Evolutionary conservation across 192 early-diverging fungal genomes (phyloP), one percentile per base, ranked within the genome.

Genomic region (Diversispora eburnea): DNA sequence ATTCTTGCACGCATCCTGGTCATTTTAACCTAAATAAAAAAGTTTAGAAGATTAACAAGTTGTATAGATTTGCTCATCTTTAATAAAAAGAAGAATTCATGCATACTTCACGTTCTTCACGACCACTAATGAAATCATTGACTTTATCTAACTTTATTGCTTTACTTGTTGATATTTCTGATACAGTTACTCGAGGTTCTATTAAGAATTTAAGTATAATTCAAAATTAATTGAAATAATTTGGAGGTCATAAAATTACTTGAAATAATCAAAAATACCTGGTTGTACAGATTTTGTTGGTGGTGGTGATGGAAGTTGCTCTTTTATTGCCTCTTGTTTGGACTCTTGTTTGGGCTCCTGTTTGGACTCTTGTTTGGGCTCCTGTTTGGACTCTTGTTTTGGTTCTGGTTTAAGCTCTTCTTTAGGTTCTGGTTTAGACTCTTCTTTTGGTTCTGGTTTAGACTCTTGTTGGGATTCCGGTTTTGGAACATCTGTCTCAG

Each of bases 1-100:
- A 99, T 99, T 66, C 90, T 89, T 79, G 90, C 80, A 45, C 97
- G 92, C 97, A 99, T 99, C 72, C 96, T 91, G 86, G 88, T 95
- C 97, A 99, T 99, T 84, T 97, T 97, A 57, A 95, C 90, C 75
- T 81, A 73, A 54, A 25, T 2, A 54, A 52, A 20, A 47, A 46
- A 46, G 7, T 66, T 42, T 15, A 3, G 6, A 66, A 43, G 3
- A 47, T 45, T 43, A 47, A 66, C 12, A 46, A 2, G 5, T 66
- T 17, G 43, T 33, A 74, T 48, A 54, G 42, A 66, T 48, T 48
- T 57, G 17, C 0, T 55, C 57, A 51, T 77, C 65, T 13, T 57
- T 56, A 10, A 64, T 41, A 2, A n/a, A 64, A 64, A 17, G n/a
- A 64, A 8, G 3, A 7, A 9, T 8, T 13, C 15, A 46, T 58